A percentile compares a stretch with the other conserved stretches of the same genome.
phyloP scores from a whole-genome alignment of 2,329 filamentous ascomycete genomes.

The Dothidotthia symphoricarpi region DNA sequence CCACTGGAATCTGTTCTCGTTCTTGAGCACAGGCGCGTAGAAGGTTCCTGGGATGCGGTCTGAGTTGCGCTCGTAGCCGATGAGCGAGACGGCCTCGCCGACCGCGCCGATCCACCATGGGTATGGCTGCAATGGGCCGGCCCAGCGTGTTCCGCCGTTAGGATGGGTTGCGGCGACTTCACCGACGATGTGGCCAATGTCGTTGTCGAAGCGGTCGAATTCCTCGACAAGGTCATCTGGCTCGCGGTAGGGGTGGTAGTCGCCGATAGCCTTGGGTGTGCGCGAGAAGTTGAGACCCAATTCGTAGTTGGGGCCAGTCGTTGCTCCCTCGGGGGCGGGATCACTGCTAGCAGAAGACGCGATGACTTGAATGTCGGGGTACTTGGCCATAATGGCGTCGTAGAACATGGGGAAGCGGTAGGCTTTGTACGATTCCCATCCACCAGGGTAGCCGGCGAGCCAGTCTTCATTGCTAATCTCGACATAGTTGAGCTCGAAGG shows the following conservation, averaged over 20 bases:
- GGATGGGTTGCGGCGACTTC: slow-evolving; percentile 39
- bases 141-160: slow-evolving; percentile 33
- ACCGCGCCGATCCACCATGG: slow-evolving; percentile 56
- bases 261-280: slow-evolving; percentile 23
- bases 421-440: slow-evolving; percentile 29
- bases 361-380: slow-evolving; percentile 40
- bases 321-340: slow-evolving; percentile 29
- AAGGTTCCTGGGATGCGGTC: slow-evolving; percentile 56
- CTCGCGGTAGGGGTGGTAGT: slow-evolving; percentile 48
- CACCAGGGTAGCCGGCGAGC: slow-evolving; percentile 32
- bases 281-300: slow-evolving; percentile 21
- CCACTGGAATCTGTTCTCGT: slow-evolving; percentile 40
- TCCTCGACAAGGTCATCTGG: slow-evolving; percentile 45
- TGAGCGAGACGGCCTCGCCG: slow-evolving; percentile 63
- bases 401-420: slow-evolving; percentile 38
- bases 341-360: slow-evolving; percentile 33
- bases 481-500: slow-evolving; percentile 40
- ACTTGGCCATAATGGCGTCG: slow-evolving; percentile 34
- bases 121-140: slow-evolving; percentile 22
- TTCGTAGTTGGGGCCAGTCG: slow-evolving; percentile 36
- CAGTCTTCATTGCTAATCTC: slow-evolving; percentile 44
- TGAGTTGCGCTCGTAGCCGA: slow-evolving; percentile 64
- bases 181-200: slow-evolving; percentile 32
- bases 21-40: slow-evolving; percentile 36
- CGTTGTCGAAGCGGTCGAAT: slow-evolving; percentile 47